Conservation (phyloP, 768 basidiomycete genomes). For the Podaxis rugospora region DNA sequence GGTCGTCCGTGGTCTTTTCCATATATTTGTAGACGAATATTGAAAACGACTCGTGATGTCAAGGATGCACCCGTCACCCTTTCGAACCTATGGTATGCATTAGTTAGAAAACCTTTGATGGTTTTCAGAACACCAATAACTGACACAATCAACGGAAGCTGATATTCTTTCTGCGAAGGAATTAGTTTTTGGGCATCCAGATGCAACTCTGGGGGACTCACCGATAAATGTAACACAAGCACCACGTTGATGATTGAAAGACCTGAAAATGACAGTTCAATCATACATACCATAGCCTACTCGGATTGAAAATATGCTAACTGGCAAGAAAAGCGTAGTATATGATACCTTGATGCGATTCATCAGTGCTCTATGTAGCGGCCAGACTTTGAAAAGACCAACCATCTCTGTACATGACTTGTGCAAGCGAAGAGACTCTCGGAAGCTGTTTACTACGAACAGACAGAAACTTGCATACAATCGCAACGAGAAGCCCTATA, state of each 20-base stretch:
- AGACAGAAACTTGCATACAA: background rate
- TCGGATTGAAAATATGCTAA: background rate
- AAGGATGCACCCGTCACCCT: background rate
- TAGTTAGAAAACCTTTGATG: background rate
- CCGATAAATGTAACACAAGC: background rate
- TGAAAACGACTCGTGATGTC: slow-evolving; percentile 5
- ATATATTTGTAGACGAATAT: background rate
- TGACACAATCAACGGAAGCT: background rate
- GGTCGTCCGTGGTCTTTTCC: background rate
- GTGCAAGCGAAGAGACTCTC: background rate
- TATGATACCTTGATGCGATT: background rate
- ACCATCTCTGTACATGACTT: slow-evolving; percentile 4
- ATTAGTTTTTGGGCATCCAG: background rate
- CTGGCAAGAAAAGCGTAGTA: background rate
- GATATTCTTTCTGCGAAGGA: background rate
- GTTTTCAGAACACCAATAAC: no score
- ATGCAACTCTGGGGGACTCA: background rate
- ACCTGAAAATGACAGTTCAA: background rate
- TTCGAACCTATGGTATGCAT: background rate
- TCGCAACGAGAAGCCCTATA: background rate
- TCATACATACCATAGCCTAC: background rate
- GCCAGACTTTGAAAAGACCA: no score
- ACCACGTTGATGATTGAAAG: slow-evolving; percentile 4
- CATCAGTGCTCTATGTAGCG: no score
- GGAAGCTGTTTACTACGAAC: background rate